Percentiles rank a stretch among this genome's conserved stretches.
Conservation (phyloP, 2,329 filamentous ascomycete genomes). For the Xylaria sp. region DNA sequence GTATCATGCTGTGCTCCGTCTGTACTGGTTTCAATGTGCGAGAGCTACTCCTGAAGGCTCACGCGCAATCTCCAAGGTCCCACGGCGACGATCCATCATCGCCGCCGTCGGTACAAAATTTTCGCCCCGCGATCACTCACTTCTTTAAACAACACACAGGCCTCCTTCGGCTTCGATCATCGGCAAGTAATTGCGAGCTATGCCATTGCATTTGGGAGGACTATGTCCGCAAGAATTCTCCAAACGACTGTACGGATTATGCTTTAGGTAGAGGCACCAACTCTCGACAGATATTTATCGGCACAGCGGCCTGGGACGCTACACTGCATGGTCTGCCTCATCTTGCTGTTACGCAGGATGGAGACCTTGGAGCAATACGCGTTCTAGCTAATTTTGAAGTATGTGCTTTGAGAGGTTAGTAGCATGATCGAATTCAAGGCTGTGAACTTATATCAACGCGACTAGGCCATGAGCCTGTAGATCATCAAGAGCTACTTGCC, state of each 20-base stretch:
- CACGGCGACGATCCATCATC: not conserved
- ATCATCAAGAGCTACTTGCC: conserved; percentile 10
- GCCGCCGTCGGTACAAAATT: not conserved
- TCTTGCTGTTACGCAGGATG: conserved; percentile 7
- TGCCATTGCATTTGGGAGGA: conserved; percentile 9
- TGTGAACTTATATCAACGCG: not conserved
- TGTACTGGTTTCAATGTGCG: conserved; percentile 5
- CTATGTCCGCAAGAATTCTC: not conserved
- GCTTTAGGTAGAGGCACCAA: conserved; percentile 3
- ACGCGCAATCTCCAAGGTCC: not conserved
- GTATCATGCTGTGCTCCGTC: conserved; percentile 15
- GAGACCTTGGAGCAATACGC: not conserved
- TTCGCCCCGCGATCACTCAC: conserved; percentile 3
- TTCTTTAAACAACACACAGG: conserved; percentile 2
- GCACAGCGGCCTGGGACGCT: conserved; percentile 1
- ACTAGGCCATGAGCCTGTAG: not conserved
- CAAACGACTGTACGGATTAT: conserved; percentile 6
- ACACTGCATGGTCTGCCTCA: not conserved
- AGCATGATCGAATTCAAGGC: not conserved
- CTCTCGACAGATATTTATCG: conserved; percentile 9
- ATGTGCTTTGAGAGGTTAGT: conserved; percentile 9
- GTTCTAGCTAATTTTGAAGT: conserved; percentile 7
- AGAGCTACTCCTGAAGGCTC: conserved; percentile 7
- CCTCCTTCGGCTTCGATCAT: conserved; percentile 3
- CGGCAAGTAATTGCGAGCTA: not conserved